Conservation (phyloP, 78 protist genomes). For the Neovahlkampfia damariscottae region DNA sequence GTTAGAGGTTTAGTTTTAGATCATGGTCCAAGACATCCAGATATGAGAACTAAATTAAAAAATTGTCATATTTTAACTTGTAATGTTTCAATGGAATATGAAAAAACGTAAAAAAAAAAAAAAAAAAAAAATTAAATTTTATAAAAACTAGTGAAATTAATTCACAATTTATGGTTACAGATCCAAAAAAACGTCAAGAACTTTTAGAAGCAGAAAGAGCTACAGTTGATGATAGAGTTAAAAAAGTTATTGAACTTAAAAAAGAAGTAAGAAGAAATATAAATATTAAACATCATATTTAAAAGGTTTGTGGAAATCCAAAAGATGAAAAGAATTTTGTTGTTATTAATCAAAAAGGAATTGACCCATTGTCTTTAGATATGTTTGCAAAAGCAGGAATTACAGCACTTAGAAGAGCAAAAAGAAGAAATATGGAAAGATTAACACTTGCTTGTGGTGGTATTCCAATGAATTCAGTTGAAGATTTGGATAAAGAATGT, state of each 20-base stretch:
- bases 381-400: constrained; percentile 90
- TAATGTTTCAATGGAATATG: constrained; percentile 96
- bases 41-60: constrained; percentile 80
- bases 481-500: constrained; percentile 56
- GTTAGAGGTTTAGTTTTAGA: constrained; percentile 96
- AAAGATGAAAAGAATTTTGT: constrained; percentile 58
- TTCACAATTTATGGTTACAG: constrained; percentile 69
- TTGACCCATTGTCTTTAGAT: constrained; percentile 95
- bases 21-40: constrained; percentile 99
- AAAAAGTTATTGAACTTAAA: constrained; percentile 85
- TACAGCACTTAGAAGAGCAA: constrained; percentile 94
- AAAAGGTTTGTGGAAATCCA: constrained; percentile 47
- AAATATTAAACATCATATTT: constrained; percentile 83
- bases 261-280: constrained; percentile 55
- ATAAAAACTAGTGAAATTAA: too few species aligned
- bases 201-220: constrained; percentile 91
- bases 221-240: constrained; percentile 75
- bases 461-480: constrained; percentile 85
- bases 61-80: constrained; percentile 75
- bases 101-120: too few species aligned
- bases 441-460: constrained; percentile 96
- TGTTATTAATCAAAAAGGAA: constrained; percentile 98
- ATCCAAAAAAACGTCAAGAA: constrained; percentile 76
- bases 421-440: constrained; percentile 97
- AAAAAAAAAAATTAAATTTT: too few species aligned